Conservation (phyloP, 2,329 filamentous ascomycete species). For the Tolypocladium nubicola region DNA sequence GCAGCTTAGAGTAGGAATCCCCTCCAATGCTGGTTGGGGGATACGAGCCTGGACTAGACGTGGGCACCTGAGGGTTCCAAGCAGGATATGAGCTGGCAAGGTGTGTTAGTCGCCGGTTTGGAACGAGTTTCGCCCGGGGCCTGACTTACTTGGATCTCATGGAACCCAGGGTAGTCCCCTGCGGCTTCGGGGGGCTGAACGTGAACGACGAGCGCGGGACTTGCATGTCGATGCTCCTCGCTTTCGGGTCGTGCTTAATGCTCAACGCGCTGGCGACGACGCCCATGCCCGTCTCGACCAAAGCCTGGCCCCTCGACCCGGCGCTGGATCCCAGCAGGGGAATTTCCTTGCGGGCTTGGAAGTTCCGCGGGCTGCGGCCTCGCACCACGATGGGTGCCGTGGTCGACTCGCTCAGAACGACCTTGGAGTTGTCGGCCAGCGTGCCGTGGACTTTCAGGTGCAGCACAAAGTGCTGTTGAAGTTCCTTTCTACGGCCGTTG, state of each 20-base stretch:
- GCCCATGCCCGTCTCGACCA: constrained; percentile 52
- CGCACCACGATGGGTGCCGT: constrained; percentile 91
- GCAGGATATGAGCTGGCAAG: constrained; percentile 41
- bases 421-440: constrained; percentile 71
- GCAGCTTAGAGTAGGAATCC: constrained; percentile 43
- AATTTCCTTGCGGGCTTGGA: constrained; percentile 87
- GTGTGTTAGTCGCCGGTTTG: constrained; percentile 12
- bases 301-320: constrained; percentile 65
- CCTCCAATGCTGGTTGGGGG: constrained; percentile 38
- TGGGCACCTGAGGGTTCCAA: constrained; percentile 43
- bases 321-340: constrained; percentile 71
- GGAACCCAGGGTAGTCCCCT: constrained; percentile 37
- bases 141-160: constrained; percentile 50
- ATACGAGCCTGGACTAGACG: constrained; percentile 34
- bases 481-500: constrained; percentile 85
- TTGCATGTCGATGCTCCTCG: constrained; percentile 40
- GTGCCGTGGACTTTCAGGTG: constrained; percentile 79
- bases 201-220: constrained; percentile 47
- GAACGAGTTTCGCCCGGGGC: neutral
- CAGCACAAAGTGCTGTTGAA: constrained; percentile 92
- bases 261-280: constrained; percentile 47
- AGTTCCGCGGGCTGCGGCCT: constrained; percentile 86
- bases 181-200: constrained; percentile 46
- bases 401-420: constrained; percentile 70
- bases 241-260: constrained; percentile 44